Conservation (phyloP, 1,284 basidiomycete genomes). For the Leccinum ambiguum region DNA sequence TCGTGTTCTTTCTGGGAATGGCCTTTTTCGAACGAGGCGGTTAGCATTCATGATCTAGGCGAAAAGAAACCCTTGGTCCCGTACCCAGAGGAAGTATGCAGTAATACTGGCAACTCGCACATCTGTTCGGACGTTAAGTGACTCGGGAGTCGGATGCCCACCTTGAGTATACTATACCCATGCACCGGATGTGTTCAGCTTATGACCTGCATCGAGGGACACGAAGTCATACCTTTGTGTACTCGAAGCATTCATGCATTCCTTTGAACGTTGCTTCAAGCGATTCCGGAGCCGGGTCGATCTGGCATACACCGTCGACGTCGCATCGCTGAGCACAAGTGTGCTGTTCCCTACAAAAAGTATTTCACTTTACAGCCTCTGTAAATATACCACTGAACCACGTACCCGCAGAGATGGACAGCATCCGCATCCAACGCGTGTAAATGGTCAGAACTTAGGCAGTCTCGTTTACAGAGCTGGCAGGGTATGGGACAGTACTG, state of each 20-base stretch:
- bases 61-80: background rate
- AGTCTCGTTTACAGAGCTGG: slow-evolving; percentile 50
- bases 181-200: too few relatives aligned
- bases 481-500: slow-evolving; percentile 51
- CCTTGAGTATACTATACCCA: too few relatives aligned
- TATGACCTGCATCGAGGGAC: background rate
- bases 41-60: background rate
- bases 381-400: slow-evolving; percentile 28
- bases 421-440: slow-evolving; percentile 44
- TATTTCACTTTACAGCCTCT: background rate
- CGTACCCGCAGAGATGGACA: slow-evolving; percentile 60
- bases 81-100: slow-evolving; percentile 55
- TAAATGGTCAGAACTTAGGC: slow-evolving; percentile 46
- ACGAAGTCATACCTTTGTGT: slow-evolving; percentile 39
- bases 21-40: slow-evolving; percentile 34
- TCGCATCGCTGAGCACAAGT: slow-evolving; percentile 43
- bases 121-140: slow-evolving; percentile 34
- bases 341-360: slow-evolving; percentile 40
- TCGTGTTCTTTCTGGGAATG: slow-evolving; percentile 59
- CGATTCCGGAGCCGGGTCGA: slow-evolving; percentile 52
- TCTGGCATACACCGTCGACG: slow-evolving; percentile 49
- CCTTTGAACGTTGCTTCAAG: slow-evolving; percentile 55
- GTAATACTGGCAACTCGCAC: slow-evolving; percentile 54
- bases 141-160: too few relatives aligned
- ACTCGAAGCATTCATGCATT: slow-evolving; percentile 43